Base-by-base conservation (phyloP, 2,329 filamentous ascomycete genomes). In the Delphinella strobiligena region DNA sequence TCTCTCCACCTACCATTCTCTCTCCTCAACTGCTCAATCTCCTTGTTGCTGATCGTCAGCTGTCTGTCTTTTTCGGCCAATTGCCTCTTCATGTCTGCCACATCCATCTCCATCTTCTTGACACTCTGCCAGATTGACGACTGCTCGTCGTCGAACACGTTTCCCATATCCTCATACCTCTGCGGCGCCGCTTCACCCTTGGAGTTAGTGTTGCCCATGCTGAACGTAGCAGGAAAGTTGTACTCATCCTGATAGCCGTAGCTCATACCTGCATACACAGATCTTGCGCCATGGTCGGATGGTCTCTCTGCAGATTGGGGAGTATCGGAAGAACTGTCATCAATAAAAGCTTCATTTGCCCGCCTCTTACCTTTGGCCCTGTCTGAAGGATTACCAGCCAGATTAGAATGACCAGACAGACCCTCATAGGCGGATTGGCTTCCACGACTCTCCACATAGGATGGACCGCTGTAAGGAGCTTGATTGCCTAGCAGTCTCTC, bases 91-190 rank as follows among this genome's bases (percentile, higher is more conserved):
- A 17, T 16, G n/a, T 17, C 17, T 16, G 9, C 11, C 17, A 39
- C 27, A 36, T 43, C 32, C 9, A 31, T 24, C 7, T 27, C 27
- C 12, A 43, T 22, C 8, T 19, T 35, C n/a, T 32, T 36, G n/a
- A 39, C 31, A 2, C 14, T 16, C 18, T 43, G 31, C 27, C 36
- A 38, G 16, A 36, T 12, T 4, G 30, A 14, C 19, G 37, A 19
- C n/a, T 31, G 17, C 24, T 11, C 33, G 11, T 19, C 8, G 30
- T 16, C 10, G n/a, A n/a, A 15, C n/a, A 17, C 31, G 19, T 19
- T 15, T 3, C 18, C 19, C 1, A 11, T 18, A n/a, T 15, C 8
- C 31, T 10, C 12, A 33, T 15, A n/a, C 31, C 12, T 10, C 2
- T n/a, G 27, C 4, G 30, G 12, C 8, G 30, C 5, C 14, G 1